Conservation (phyloP, 305 asterid species). For the Fraxinus baroniana region DNA sequence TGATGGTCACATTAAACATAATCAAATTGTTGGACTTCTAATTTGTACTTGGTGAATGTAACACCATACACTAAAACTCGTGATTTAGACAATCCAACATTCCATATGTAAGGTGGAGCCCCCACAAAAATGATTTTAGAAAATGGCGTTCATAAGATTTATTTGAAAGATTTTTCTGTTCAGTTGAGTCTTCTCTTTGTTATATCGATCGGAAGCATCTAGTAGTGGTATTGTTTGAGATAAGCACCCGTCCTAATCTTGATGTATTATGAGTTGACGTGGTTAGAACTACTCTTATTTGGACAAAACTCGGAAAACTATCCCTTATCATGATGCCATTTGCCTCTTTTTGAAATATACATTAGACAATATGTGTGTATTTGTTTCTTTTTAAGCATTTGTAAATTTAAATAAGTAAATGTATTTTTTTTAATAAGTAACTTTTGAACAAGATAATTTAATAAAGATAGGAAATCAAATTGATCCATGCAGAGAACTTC, state of each 20-base stretch:
- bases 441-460: neutral
- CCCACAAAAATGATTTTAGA: neutral
- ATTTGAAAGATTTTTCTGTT: neutral
- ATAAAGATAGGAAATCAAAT: neutral
- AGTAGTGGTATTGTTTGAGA: neutral
- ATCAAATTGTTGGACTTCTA: neutral
- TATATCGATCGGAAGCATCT: neutral
- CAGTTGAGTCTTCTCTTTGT: neutral
- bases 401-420: neutral
- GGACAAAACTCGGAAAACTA: neutral
- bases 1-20: neutral
- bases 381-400: neutral
- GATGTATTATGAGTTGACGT: neutral
- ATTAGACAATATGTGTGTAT: neutral
- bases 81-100: neutral
- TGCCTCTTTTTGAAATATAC: neutral
- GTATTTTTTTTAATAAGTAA: neutral
- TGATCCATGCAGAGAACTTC: neutral
- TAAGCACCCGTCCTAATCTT: neutral
- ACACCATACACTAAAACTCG: neutral
- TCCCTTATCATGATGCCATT: neutral
- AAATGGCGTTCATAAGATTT: neutral
- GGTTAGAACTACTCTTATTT: neutral
- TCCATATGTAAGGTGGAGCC: neutral
- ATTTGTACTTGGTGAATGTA: neutral